Evolutionary conservation across 306 rosid genomes (phyloP).

Genomic region (Sicyos baderoa): DNA sequence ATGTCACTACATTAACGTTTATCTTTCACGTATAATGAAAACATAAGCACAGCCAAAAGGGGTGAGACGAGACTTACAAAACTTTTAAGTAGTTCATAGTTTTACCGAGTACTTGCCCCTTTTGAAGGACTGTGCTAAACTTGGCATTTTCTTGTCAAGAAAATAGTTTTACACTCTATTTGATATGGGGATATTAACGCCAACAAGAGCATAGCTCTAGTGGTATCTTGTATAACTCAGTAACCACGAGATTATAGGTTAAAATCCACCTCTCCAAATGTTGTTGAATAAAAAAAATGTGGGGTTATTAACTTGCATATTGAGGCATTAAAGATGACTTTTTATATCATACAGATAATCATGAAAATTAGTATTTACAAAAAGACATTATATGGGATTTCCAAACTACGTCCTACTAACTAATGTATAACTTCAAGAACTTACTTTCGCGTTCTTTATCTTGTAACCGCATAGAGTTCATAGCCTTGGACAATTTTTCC

Average conservation of each 20-base stretch:
- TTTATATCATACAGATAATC: not conserved
- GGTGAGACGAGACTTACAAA: not conserved
- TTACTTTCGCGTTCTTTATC: constrained; percentile 40
- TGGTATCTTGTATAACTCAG: too few relatives aligned
- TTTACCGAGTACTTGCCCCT: too few relatives aligned
- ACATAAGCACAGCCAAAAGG: not conserved
- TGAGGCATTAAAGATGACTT: not conserved
- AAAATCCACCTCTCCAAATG: too few relatives aligned
- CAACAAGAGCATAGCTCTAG: too few relatives aligned
- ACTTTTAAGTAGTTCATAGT: not conserved
- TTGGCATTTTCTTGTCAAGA: not conserved
- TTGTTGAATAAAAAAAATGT: not conserved
- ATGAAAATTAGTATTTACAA: not conserved
- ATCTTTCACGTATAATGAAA: not conserved
- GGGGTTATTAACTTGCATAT: not conserved
- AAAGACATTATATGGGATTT: not conserved
- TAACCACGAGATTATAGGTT: too few relatives aligned
- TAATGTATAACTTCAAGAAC: not conserved
- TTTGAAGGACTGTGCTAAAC: not conserved
- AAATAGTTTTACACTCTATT: not conserved
- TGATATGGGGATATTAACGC: not conserved
- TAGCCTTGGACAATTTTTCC: constrained; percentile 62
- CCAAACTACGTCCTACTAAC: not conserved
- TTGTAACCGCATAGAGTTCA: constrained; percentile 43
- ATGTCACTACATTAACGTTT: not conserved